Evolutionary conservation across 495 filamentous ascomycete species (phyloP), one percentile per base, ranked within the genome.

Genomic region (Platismatia glauca): DNA sequence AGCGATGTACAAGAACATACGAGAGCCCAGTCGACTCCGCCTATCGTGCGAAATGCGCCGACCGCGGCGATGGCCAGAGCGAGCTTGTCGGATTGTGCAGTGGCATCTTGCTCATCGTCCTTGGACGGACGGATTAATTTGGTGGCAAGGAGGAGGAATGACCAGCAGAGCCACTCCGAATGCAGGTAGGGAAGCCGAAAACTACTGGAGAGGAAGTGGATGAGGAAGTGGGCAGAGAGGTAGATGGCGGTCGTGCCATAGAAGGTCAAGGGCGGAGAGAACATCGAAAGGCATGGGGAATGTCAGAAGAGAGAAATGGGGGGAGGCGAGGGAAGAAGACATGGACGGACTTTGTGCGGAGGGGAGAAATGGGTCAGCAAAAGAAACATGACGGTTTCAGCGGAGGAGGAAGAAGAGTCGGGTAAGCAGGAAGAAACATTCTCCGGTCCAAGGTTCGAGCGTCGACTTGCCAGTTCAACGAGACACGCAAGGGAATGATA

Each of bases 11-110:
- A 5, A 29, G 20, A 12, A 34, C 58, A 7, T 34, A 61, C 59
- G 31, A 61, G 13, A 13, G 44, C 59, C 59, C 59, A 61, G 18
- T 34, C 33, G 20, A 61, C 59, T 12, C 20, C 37, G 16, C 35
- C 59, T 50, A 61, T n/a, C 4, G 44, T 53, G 6, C 43, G 59
- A 31, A 61, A 50, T 12, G 52, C 33, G 59, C 41, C 55, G 18
- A 38, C 9, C 27, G 44, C 37, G 4, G 46, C 59, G 29, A 61
- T 55, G 4, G 59, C 46, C 0, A 61, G n/a, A 27, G 59, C 59
- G 16, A 61, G 27, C 16, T 44, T 34, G 20, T 61, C 55, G 37
- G 55, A 24, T 24, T 37, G 55, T 15, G 29, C n/a, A 15, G 8
- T 57, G 33, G 34, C n/a, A 41, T 57, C 15, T 37, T 57, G 34